Evolutionary conservation across 176 grass and related monocot species (phyloP).

Genomic region (Musa beccarii): DNA sequence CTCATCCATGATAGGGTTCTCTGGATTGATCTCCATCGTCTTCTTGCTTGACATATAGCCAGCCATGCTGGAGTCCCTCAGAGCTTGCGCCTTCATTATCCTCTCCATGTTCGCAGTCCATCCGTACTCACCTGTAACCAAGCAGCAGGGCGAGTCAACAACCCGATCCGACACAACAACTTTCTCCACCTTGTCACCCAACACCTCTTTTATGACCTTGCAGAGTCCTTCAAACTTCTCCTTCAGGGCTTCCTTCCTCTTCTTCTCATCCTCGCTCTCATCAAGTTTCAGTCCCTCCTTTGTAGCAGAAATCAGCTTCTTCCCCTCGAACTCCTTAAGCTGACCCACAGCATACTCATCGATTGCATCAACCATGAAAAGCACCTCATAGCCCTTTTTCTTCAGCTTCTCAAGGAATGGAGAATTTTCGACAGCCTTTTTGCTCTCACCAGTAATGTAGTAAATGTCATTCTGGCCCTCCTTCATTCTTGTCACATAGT

Average conservation of each 20-base stretch:
- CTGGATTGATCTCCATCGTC: constrained; percentile 52
- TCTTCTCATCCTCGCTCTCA: constrained; percentile 37
- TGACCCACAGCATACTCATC: constrained; percentile 40
- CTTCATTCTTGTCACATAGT: constrained; percentile 49
- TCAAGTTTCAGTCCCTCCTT: constrained; percentile 37
- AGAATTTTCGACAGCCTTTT: constrained; percentile 47
- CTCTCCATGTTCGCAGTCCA: constrained; percentile 53
- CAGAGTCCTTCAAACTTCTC: constrained; percentile 35
- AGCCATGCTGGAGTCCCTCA: constrained; percentile 31
- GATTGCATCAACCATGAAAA: constrained; percentile 47
- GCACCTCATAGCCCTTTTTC: constrained; percentile 38
- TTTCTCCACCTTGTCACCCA: constrained; percentile 40
- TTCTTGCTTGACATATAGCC: constrained; percentile 44
- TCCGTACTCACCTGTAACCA: constrained; percentile 49
- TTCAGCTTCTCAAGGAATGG: constrained; percentile 47
- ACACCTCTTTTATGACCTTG: constrained; percentile 41
- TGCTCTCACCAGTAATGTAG: constrained; percentile 49
- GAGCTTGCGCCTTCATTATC: constrained; percentile 48
- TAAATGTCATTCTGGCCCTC: constrained; percentile 44
- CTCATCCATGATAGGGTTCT: constrained; percentile 49
- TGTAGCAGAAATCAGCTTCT: constrained; percentile 33
- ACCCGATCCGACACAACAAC: constrained; percentile 40
- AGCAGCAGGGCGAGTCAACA: constrained; percentile 36
- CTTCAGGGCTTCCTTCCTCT: constrained; percentile 30
- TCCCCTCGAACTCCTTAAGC: constrained; percentile 40